phyloP scores from a whole-genome alignment of 2,329 filamentous ascomycete species.

The Cytospora piceae region DNA sequence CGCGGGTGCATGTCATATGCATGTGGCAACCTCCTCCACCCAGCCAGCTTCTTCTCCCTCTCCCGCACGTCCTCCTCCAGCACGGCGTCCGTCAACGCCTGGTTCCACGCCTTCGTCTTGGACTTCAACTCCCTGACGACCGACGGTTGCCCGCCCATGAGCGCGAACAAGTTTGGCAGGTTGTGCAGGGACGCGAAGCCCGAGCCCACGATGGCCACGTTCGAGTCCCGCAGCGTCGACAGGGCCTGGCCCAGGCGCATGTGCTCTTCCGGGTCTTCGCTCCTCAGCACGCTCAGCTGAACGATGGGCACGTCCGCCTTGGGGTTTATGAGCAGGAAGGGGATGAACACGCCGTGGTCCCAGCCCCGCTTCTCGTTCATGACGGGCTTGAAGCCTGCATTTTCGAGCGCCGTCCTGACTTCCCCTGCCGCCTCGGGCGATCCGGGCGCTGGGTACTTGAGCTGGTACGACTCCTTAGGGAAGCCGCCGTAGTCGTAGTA shows the following conservation, averaged over 20 bases:
- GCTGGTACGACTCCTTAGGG: conserved; percentile 56
- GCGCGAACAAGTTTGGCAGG: conserved; percentile 49
- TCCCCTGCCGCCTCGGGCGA: conserved; percentile 56
- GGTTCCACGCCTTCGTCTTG: conserved; percentile 49
- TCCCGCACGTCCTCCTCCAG: conserved; percentile 39
- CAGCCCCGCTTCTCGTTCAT: conserved; percentile 51
- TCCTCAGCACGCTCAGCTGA: conserved; percentile 59
- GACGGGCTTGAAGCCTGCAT: conserved; percentile 48
- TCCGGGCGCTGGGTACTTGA: conserved; percentile 61
- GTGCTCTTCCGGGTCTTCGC: conserved; percentile 54
- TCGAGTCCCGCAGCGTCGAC: conserved; percentile 50
- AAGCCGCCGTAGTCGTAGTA: conserved; percentile 65
- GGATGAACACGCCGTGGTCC: conserved; percentile 66
- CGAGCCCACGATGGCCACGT: conserved; percentile 63
- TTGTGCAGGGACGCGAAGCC: conserved; percentile 65
- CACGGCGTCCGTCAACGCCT: conserved; percentile 47
- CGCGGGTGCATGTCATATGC: conserved; percentile 59
- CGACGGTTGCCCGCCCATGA: conserved; percentile 35
- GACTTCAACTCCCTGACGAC: conserved; percentile 34
- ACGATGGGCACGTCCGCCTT: conserved; percentile 57
- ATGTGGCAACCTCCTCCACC: conserved; percentile 53
- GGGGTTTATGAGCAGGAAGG: conserved; percentile 58
- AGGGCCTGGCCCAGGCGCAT: conserved; percentile 59
- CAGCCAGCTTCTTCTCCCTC: conserved; percentile 45
- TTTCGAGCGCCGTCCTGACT: conserved; percentile 49